Conservation (phyloP, 2,329 filamentous ascomycete species). For the Cyphellophora europaea region DNA sequence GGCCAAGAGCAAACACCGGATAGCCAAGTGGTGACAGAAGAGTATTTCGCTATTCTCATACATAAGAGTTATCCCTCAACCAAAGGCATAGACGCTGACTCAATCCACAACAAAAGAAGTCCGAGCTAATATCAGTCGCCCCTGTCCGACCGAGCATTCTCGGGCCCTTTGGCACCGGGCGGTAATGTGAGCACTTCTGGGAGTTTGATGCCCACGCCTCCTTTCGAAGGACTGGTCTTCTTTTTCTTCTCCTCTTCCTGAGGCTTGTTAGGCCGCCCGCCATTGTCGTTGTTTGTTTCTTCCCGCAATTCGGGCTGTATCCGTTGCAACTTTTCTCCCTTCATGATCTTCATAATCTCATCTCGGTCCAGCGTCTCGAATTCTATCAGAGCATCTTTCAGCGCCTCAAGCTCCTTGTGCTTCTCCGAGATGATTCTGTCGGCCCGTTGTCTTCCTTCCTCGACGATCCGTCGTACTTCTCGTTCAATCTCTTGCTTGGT, state of each 20-base stretch:
- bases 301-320: slow-evolving; percentile 50
- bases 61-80: too few species aligned
- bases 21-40: too few species aligned
- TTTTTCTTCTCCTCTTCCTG: slow-evolving; percentile 16
- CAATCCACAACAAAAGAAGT: too few species aligned
- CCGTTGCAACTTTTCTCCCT: slow-evolving; percentile 71
- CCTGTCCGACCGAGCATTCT: not conserved
- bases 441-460: slow-evolving; percentile 71
- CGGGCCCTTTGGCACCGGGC: slow-evolving; percentile 8
- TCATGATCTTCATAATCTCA: slow-evolving; percentile 84
- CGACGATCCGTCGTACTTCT: slow-evolving; percentile 77
- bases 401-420: slow-evolving; percentile 73
- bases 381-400: slow-evolving; percentile 82
- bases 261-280: slow-evolving; percentile 15
- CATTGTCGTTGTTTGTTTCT: slow-evolving; percentile 21
- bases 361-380: slow-evolving; percentile 86
- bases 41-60: too few species aligned
- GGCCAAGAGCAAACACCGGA: too few species aligned
- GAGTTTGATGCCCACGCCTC: slow-evolving; percentile 18
- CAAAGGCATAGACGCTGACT: too few species aligned
- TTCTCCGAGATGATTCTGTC: slow-evolving; percentile 60
- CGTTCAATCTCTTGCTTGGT: slow-evolving; percentile 80
- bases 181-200: slow-evolving; percentile 17
- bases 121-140: too few species aligned
- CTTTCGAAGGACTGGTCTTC: slow-evolving; percentile 13